Evolutionary conservation across 1,139 yeast species (phyloP), one percentile per base, ranked within the genome.

Genomic region (Meyerozyma carpophila): DNA sequence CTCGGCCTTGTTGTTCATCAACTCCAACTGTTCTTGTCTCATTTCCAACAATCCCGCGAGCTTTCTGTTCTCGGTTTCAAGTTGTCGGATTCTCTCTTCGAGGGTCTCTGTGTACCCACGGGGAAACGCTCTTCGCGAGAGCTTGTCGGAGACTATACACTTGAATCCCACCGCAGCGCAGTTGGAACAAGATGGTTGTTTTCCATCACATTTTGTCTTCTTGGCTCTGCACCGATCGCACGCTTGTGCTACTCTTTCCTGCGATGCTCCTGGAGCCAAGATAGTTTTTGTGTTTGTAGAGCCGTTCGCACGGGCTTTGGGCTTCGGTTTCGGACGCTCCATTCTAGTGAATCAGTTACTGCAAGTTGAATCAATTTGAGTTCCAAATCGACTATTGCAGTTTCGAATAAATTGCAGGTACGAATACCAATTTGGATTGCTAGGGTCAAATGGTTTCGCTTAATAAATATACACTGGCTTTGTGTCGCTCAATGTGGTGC

Each of bases 151-250:
- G 0, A 72, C 76, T 37, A 71, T 65, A 55, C 78, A 73, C 47
- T 70, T 67, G 41, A 73, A 56, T 4, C 77, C 77, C 2, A 68
- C 72, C 7, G 70, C 59, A 14, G 65, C 65, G 55, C 78, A 73
- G 32, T 67, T 59, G 11, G 74, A 65, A 50, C 77, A 73, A 5
- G 62, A 49, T 1, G 83, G 82, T 32, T 75, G 71, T 56, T 68
- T 73, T n/a, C 87, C 87, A 52, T 82, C 88, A 64, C 90, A 83
- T 47, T 81, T 75, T 32, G 83, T 80, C 65, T 87, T 87, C 59
- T 87, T 87, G 39, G 90, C 85, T 42, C 95, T 68, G 56, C 96
- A 87, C 43, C 96, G 62, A 58, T 88, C 95, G 62, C 95, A 88
- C 0, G 95, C 95, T 55, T 87, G 95, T 0, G 94, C 90, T 16